Conservation (phyloP, 2,329 filamentous ascomycete species). For the Fusarium chlamydosporum region DNA sequence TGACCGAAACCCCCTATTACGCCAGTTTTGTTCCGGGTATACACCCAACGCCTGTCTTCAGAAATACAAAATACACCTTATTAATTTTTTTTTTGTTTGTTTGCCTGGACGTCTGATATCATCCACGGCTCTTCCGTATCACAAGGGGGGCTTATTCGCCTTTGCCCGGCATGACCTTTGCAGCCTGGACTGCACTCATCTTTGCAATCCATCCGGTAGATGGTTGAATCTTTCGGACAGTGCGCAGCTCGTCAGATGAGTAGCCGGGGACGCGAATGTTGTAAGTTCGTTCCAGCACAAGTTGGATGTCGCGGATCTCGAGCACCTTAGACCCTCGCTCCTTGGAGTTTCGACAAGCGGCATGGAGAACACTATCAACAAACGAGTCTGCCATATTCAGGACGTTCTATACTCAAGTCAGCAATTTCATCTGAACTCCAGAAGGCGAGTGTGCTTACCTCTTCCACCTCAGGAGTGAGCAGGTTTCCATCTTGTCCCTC, state of each 20-base stretch:
- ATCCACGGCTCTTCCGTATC: background rate
- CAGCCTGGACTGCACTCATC: constrained; percentile 95
- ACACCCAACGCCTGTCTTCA: constrained; percentile 45
- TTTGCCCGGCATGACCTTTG: constrained; percentile 81
- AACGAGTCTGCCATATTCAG: constrained; percentile 94
- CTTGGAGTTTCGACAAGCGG: constrained; percentile 92
- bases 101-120: background rate
- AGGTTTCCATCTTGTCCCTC: constrained; percentile 81
- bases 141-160: constrained; percentile 59
- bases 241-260: constrained; percentile 92
- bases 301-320: constrained; percentile 88
- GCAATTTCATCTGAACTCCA: constrained; percentile 25
- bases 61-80: constrained; percentile 13
- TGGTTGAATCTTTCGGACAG: constrained; percentile 92
- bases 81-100: constrained; percentile 8
- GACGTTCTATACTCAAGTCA: constrained; percentile 73
- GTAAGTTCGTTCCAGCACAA: constrained; percentile 86
- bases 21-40: constrained; percentile 45
- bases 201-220: constrained; percentile 92
- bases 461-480: constrained; percentile 93
- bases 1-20: constrained; percentile 19
- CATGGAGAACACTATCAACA: constrained; percentile 89
- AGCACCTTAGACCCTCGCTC: constrained; percentile 90
- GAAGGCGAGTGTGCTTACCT: constrained; percentile 69
- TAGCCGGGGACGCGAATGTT: constrained; percentile 96